Evolutionary conservation across 805 yeast species (phyloP).

Genomic region (Saccharomycopsis schoenii): DNA sequence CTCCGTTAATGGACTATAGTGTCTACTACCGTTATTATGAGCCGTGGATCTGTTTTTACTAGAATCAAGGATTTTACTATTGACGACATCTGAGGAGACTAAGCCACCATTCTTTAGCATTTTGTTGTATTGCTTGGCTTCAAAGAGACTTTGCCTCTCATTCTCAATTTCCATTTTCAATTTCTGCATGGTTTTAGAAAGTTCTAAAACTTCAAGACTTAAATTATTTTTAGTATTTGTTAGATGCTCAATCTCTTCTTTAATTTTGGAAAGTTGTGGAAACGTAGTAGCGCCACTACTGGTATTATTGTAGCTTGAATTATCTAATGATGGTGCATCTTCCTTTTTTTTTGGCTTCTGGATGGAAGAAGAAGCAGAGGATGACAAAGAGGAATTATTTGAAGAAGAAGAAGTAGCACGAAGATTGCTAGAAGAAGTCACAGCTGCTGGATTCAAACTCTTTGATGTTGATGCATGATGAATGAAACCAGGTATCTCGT

Average conservation of each 20-base stretch:
- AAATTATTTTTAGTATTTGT: slow-evolving; percentile 37
- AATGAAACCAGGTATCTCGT: neutral
- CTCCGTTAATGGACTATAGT: neutral
- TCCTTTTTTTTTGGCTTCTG: neutral
- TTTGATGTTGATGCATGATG: neutral
- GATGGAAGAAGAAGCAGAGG: neutral
- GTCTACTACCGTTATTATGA: neutral
- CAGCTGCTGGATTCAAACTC: neutral
- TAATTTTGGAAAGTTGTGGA: slow-evolving; percentile 33
- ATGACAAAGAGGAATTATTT: neutral
- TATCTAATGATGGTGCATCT: neutral
- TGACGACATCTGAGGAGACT: neutral
- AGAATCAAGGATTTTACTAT: neutral
- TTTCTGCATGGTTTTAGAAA: slow-evolving; percentile 20
- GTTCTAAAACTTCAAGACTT: slow-evolving; percentile 32
- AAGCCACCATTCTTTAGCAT: neutral
- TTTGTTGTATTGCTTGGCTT: slow-evolving; percentile 3
- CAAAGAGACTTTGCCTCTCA: slow-evolving; percentile 9
- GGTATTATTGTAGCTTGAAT: neutral
- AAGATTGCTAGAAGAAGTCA: neutral
- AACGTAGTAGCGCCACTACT: neutral
- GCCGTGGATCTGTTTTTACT: neutral
- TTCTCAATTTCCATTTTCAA: slow-evolving; percentile 14
- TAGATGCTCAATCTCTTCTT: slow-evolving; percentile 44
- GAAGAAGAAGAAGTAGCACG: neutral